Evolutionary conservation across 768 basidiomycete genomes (phyloP), one percentile per base, ranked within the genome.

Genomic region (Mycena alexandri): DNA sequence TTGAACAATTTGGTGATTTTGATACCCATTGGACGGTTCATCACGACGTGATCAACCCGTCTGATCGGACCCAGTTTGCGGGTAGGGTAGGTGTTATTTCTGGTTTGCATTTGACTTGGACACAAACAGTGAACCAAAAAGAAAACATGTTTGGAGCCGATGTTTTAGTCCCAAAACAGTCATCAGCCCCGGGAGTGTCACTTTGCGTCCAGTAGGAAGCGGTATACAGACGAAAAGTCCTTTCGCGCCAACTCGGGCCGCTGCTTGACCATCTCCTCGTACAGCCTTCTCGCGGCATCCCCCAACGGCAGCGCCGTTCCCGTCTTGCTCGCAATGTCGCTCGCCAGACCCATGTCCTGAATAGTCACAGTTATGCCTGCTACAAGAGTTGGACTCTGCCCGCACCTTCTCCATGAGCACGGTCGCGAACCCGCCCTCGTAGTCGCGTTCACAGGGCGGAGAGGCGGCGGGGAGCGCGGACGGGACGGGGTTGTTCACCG

Each of bases 401-500:
- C 72, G 22, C 48, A 89, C 94, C 88, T 95, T 95, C 61, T 94
- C 78, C 94, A 95, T 95, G 53, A 95, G 81, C 8, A 83, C 82
- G 2, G 92, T 93, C 7, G 92, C 92, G 76, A 95, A 96, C 3
- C 95, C 95, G 17, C 93, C 94, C 69, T 93, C 90, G 64, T 92
- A 96, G 48, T 90, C 87, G 46, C 90, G 86, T 77, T 93, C 92
- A 73, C 93, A 95, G 0, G 95, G 95, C 7, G 94, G 91, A 21
- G 89, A 87, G 76, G 89, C 89, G 56, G 83, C 89, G 9, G 87
- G 85, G 52, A 95, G 78, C 17, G 94, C 88, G 21, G 84, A 84
- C 9, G 90, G 93, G 24, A 94, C 94, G 7, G 95, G 95, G 73
- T 96, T 96, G 81, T 96, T 97, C 42, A 92, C 89, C 0, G 90